Percentiles rank a stretch among this genome's conserved stretches.
These are phyloP conservation scores for Candida smagusa DNA, from an alignment of 1,139 yeast genomes.

Conservation along the genomic window DNA sequence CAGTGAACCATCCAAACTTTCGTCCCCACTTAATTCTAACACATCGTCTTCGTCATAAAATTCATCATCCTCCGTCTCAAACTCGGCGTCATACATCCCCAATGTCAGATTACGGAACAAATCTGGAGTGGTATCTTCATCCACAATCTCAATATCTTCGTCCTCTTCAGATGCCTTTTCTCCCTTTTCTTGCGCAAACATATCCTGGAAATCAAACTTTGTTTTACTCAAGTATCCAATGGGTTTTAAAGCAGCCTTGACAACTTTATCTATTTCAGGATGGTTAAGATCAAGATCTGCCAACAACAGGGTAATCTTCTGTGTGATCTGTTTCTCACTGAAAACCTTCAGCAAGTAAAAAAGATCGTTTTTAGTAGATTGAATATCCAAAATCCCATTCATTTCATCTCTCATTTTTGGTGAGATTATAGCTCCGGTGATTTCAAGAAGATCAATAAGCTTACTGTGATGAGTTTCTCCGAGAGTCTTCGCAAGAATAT, in stretches of 20 bases:
- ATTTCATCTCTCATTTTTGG: constrained; percentile 40
- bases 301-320: constrained; percentile 53
- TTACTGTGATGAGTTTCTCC: constrained; percentile 47
- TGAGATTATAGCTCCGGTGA: constrained; percentile 44
- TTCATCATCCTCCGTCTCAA: constrained; percentile 55
- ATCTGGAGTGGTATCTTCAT: constrained; percentile 76
- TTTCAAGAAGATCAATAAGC: constrained; percentile 54
- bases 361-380: constrained; percentile 53
- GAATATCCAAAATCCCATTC: constrained; percentile 45
- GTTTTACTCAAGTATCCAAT: constrained; percentile 60
- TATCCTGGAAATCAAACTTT: constrained; percentile 55
- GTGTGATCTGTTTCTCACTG: constrained; percentile 63
- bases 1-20: constrained; percentile 31
- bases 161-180: constrained; percentile 42
- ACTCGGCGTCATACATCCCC: constrained; percentile 90
- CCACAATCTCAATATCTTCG: constrained; percentile 60
- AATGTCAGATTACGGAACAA: constrained; percentile 82
- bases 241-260: constrained; percentile 57
- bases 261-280: constrained; percentile 60
- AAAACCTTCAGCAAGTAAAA: constrained; percentile 60
- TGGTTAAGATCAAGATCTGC: constrained; percentile 68
- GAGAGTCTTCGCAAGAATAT: constrained; percentile 60
- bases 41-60: constrained; percentile 25
- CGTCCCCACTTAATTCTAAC: constrained; percentile 13
- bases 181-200: constrained; percentile 39